Conservation (phyloP, 2,329 filamentous ascomycete species). For the Stemphylium beticola region DNA sequence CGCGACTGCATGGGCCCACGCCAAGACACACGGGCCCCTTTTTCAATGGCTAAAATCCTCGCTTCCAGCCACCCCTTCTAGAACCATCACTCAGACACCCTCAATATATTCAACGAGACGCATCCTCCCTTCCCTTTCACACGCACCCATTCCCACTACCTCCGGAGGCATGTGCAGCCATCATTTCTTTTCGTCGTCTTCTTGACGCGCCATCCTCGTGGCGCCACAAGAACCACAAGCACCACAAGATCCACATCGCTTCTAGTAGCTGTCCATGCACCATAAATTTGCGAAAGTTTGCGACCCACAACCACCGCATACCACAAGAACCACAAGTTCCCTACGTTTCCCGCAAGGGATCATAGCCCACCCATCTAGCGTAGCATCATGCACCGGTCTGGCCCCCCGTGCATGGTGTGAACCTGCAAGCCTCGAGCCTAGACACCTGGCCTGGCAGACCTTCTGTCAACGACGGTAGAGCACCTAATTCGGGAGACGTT, state of each 20-base stretch:
- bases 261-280: too few relatives aligned
- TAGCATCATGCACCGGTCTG: conserved; percentile 16
- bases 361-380: not conserved
- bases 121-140: not conserved
- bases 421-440: not conserved
- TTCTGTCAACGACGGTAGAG: not conserved
- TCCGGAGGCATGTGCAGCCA: conserved; percentile 5
- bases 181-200: not conserved
- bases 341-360: too few relatives aligned
- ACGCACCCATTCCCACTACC: not conserved
- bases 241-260: too few relatives aligned
- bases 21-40: conserved; percentile 3
- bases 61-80: not conserved
- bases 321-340: too few relatives aligned
- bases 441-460: not conserved
- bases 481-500: not conserved
- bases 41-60: conserved; percentile 7
- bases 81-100: not conserved
- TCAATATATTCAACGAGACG: not conserved
- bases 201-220: not conserved
- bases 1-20: conserved; percentile 17
- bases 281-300: too few relatives aligned
- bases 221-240: too few relatives aligned
- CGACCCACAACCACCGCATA: too few relatives aligned
- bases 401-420: conserved; percentile 13